phyloP scores from a whole-genome alignment of 768 basidiomycete genomes.

The Sporobolomyces phaffii region DNA sequence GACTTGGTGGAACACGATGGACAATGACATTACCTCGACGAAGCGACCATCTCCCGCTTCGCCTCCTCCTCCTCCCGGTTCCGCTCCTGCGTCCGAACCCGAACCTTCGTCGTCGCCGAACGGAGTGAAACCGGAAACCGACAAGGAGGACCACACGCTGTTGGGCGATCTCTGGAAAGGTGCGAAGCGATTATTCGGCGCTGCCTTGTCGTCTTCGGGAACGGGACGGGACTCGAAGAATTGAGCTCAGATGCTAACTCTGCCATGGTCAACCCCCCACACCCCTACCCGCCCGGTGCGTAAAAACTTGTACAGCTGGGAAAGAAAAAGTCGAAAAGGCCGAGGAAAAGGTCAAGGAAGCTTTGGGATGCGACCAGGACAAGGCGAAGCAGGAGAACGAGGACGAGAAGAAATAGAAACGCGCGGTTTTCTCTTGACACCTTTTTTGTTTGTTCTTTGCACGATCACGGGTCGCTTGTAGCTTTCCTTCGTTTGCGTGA shows the following conservation, averaged over 20 bases:
- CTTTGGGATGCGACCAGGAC: background rate
- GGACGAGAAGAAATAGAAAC: background rate
- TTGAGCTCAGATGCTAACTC: background rate
- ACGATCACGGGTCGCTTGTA: too few relatives aligned
- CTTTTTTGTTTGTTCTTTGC: too few relatives aligned
- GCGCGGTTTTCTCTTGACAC: background rate
- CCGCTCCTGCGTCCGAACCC: background rate
- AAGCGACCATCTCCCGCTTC: background rate
- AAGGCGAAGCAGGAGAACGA: background rate
- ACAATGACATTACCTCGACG: conserved; percentile 27
- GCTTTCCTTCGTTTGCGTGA: too few relatives aligned
- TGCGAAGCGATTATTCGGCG: conserved; percentile 20
- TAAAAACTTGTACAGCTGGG: conserved; percentile 18
- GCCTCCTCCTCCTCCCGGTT: background rate
- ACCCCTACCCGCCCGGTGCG: too few relatives aligned
- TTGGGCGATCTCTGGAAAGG: conserved; percentile 36
- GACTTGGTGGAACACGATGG: conserved; percentile 34
- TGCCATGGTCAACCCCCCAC: too few relatives aligned
- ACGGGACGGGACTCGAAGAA: background rate
- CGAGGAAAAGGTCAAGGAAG: conserved; percentile 20
- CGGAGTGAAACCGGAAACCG: background rate
- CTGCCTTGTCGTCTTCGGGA: too few relatives aligned
- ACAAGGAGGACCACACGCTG: conserved; percentile 6
- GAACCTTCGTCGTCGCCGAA: background rate
- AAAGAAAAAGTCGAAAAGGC: conserved; percentile 29